phyloP scores from a whole-genome alignment of 2,329 filamentous ascomycete species.

The Fusarium proliferatum region DNA sequence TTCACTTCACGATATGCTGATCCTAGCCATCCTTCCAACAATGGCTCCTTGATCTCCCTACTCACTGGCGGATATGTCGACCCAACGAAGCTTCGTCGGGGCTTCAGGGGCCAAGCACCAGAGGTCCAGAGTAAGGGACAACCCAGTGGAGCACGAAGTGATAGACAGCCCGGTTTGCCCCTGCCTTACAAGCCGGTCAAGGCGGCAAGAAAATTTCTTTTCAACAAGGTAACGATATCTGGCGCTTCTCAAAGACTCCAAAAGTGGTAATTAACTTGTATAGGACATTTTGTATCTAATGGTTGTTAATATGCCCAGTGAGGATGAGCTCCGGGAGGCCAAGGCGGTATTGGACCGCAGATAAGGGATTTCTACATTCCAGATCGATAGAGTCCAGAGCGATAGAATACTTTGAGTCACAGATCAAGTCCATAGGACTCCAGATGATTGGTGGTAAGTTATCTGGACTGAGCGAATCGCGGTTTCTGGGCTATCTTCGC shows the following conservation, averaged over 20 bases:
- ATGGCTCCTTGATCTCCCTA: constrained; percentile 1
- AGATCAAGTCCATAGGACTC: too few relatives aligned
- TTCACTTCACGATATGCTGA: constrained; percentile 14
- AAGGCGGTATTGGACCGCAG: not conserved
- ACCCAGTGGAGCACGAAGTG: not conserved
- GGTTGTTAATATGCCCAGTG: constrained; percentile 10
- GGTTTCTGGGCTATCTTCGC: too few relatives aligned
- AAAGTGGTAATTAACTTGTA: not conserved
- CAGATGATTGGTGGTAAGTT: not conserved
- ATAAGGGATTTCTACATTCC: not conserved
- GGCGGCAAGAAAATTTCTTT: constrained; percentile 1
- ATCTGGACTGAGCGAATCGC: too few relatives aligned
- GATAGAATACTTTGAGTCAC: not conserved
- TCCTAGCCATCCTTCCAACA: constrained; percentile 10
- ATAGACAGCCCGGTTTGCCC: not conserved
- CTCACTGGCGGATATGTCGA: constrained; percentile 15
- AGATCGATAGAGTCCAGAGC: not conserved
- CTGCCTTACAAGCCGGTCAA: constrained; percentile 4
- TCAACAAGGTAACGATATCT: not conserved
- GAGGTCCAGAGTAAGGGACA: not conserved
- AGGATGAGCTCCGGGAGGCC: constrained; percentile 2
- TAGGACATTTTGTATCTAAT: constrained; percentile 15
- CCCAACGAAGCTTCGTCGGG: not conserved
- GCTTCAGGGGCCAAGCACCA: not conserved
- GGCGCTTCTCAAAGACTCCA: accelerated